Base-by-base conservation (phyloP, 169 alveolate genomes). In the Toxoplasma gondii region DNA sequence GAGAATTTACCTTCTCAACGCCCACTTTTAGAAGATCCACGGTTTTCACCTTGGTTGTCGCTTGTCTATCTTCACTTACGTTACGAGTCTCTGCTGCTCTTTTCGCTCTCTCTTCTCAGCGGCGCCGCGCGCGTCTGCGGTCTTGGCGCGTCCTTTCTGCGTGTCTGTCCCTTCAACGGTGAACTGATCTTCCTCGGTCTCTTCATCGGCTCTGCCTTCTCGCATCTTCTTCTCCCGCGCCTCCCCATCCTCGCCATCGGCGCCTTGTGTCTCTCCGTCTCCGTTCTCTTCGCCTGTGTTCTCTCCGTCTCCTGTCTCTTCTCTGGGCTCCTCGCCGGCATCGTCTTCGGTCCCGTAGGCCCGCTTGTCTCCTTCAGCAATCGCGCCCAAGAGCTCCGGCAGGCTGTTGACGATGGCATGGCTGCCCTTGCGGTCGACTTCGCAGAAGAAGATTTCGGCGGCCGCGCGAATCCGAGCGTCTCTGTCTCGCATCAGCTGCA, bases 311-410 rank as follows among this genome's bases (percentile, higher is more conserved):
- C 5, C 88, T 80, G 88, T 38, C 45, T 31, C 45, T 80, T 49
- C 16, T 80, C 34, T 9, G 12, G 44, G 44, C 53, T 9, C 45
- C 34, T 49, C 88, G 9, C 88, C 88, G 34, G 44, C 36, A 34
- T n/a, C 31, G 86, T 31, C 36, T 4, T 7, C 84, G 1, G 84
- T n/a, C n/a, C 17, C 67, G 27, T 39, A 9, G 90, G 67, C 67
- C 29, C 67, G 4, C 67, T 41, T 49, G n/a, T 82, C 64, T 17
- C 64, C 84, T 16, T 12, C 74, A 39, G 92, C 84, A 7, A 58
- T 44, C 22, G 92, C 92, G 24, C 43, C 58, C 54, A 58, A 81
- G 64, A 58, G 92, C 84, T 88, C 92, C n/a, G 92, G 83, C 34
- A 58, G 84, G 64, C 45, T 41, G 39, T 39, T 58, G 53, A 54